These are phyloP conservation scores for Populus trichocarpa DNA, from an alignment of 441 rosid species.

Conservation along the genomic window DNA sequence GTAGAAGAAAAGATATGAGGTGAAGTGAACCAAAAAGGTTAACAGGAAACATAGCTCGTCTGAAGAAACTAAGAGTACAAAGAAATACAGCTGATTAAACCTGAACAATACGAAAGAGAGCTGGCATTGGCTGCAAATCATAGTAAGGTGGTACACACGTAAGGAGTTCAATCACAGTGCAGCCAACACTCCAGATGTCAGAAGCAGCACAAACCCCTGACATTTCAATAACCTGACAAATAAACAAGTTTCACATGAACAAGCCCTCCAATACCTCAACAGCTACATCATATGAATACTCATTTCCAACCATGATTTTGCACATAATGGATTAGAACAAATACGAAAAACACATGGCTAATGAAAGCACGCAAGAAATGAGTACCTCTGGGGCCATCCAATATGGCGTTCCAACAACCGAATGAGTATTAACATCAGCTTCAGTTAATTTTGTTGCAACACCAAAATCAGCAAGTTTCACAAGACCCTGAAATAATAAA, in stretches of 20 bases:
- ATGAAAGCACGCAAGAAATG: not conserved
- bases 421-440: conserved; percentile 98
- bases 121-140: conserved; percentile 99
- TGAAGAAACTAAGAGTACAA: conserved; percentile 6
- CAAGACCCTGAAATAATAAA: conserved; percentile 75
- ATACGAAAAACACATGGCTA: not conserved
- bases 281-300: not conserved
- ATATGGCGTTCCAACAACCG: conserved; percentile 99
- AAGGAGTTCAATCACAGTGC: conserved; percentile 95
- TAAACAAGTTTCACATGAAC: conserved; percentile 17
- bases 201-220: conserved; percentile 99
- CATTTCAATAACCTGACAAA: conserved; percentile 95
- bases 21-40: not conserved
- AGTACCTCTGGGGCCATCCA: conserved; percentile 99
- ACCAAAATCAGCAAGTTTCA: conserved; percentile 99
- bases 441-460: conserved; percentile 98
- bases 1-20: not conserved
- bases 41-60: conserved; percentile 14
- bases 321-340: not conserved
- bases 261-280: conserved; percentile 14
- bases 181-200: conserved; percentile 99
- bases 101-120: conserved; percentile 99
- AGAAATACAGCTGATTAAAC: conserved; percentile 29
- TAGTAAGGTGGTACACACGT: conserved; percentile 98
- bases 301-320: not conserved